phyloP scores from a whole-genome alignment of 2,329 filamentous ascomycete species.

The Periconia sp. region DNA sequence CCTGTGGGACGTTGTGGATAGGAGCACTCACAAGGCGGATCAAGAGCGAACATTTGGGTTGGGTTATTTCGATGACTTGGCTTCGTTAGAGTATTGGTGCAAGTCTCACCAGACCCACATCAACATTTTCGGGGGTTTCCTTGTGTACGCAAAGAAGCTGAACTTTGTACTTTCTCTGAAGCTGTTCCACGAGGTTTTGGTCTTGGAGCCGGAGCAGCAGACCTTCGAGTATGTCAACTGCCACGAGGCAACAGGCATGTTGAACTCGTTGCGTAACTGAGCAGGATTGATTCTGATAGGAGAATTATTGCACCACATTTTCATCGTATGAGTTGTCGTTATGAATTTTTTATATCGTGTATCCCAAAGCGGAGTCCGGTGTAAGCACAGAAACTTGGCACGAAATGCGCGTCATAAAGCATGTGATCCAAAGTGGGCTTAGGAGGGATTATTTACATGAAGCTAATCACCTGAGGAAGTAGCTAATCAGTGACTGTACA shows the following conservation, averaged over 20 bases:
- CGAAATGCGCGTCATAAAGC: not conserved
- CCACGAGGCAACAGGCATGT: conserved; percentile 42
- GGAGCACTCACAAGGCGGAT: conserved; percentile 9
- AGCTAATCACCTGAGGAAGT: not conserved
- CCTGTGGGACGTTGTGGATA: conserved; percentile 48
- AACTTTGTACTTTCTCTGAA: conserved; percentile 40
- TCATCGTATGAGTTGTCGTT: too few relatives aligned
- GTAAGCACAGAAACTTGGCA: not conserved
- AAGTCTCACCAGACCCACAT: conserved; percentile 45
- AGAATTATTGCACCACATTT: too few relatives aligned
- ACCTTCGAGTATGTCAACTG: conserved; percentile 48
- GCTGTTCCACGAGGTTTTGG: conserved; percentile 47
- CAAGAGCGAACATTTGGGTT: conserved; percentile 46
- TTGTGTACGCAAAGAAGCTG: conserved; percentile 44
- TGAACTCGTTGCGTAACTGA: conserved; percentile 6
- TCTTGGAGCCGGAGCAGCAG: conserved; percentile 45
- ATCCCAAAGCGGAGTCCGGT: too few relatives aligned
- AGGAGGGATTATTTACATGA: not conserved
- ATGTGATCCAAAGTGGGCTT: not conserved
- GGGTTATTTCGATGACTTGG: conserved; percentile 48
- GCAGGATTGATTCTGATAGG: not conserved
- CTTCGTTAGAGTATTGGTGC: conserved; percentile 45
- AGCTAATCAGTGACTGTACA: too few relatives aligned
- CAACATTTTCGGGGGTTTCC: conserved; percentile 46
- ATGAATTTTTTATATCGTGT: too few relatives aligned